Conservation (phyloP, 1,284 basidiomycete genomes). For the Cryptococcus sp. region DNA sequence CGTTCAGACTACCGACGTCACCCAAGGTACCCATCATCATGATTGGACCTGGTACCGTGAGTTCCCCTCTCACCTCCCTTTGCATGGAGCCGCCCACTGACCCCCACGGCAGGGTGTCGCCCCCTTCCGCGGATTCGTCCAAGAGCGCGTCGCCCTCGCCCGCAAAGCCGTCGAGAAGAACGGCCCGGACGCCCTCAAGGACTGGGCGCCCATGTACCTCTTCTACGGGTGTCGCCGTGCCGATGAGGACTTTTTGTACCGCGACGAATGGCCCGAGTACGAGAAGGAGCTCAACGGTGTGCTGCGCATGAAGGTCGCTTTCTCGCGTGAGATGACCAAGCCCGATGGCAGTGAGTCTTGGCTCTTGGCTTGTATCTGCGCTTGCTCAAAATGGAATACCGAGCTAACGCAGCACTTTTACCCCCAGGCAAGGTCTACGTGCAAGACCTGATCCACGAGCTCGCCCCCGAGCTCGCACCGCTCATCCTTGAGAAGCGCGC, state of each 20-base stretch:
- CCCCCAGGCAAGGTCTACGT: conserved; percentile 82
- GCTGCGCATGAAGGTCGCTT: conserved; percentile 80
- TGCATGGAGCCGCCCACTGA: neutral
- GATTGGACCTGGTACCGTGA: conserved; percentile 94
- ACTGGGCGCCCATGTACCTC: conserved; percentile 91
- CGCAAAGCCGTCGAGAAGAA: conserved; percentile 91
- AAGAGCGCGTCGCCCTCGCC: conserved; percentile 93
- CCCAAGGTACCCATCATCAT: conserved; percentile 98
- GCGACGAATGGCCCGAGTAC: conserved; percentile 91
- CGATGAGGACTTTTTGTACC: conserved; percentile 87
- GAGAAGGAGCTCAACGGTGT: conserved; percentile 81
- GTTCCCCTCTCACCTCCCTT: conserved; percentile 41
- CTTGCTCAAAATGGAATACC: neutral
- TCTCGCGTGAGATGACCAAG: conserved; percentile 74
- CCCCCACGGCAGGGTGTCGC: conserved; percentile 68
- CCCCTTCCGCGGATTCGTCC: conserved; percentile 96
- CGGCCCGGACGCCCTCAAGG: conserved; percentile 77
- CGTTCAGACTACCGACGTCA: conserved; percentile 93
- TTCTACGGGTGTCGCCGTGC: conserved; percentile 94
- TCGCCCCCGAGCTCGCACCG: conserved; percentile 73
- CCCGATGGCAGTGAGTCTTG: conserved; percentile 64
- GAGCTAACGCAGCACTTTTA: neutral
- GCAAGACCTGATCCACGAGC: conserved; percentile 89
- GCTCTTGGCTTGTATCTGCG: neutral
- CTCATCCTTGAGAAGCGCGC: conserved; percentile 90